Evolutionary conservation across 495 filamentous ascomycete genomes (phyloP).

Genomic region (Neurospora sp.): DNA sequence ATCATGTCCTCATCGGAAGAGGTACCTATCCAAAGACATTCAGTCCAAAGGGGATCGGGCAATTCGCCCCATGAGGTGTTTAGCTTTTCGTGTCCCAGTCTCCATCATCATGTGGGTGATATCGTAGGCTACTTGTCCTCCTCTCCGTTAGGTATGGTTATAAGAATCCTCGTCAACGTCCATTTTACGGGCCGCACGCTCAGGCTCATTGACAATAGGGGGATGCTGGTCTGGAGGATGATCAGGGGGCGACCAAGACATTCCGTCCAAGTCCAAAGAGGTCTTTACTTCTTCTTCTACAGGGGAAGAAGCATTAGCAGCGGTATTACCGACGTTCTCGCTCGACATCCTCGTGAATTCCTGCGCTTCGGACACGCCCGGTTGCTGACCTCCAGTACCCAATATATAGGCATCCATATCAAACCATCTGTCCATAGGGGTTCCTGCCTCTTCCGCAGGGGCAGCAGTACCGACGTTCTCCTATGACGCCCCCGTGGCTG

Average conservation of each 20-base stretch:
- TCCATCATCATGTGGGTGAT: too few relatives aligned
- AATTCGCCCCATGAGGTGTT: too few relatives aligned
- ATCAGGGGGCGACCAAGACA: conserved; percentile 10
- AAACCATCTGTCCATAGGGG: too few relatives aligned
- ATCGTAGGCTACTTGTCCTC: conserved; percentile 47
- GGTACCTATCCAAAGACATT: too few relatives aligned
- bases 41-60: too few relatives aligned
- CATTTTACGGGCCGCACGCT: conserved; percentile 86
- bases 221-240: conserved; percentile 37
- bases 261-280: background rate
- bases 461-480: background rate
- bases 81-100: too few relatives aligned
- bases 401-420: background rate
- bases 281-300: background rate
- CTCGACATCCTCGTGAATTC: too few relatives aligned
- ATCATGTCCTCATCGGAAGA: background rate
- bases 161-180: conserved; percentile 88
- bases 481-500: background rate
- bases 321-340: background rate
- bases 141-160: conserved; percentile 67
- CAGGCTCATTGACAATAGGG: conserved; percentile 46
- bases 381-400: background rate
- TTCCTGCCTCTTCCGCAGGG: background rate
- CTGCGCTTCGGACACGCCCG: background rate
- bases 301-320: background rate